These are phyloP conservation scores for Anethum foeniculum DNA, from an alignment of 140 eudicot genomes.

Conservation along the genomic window DNA sequence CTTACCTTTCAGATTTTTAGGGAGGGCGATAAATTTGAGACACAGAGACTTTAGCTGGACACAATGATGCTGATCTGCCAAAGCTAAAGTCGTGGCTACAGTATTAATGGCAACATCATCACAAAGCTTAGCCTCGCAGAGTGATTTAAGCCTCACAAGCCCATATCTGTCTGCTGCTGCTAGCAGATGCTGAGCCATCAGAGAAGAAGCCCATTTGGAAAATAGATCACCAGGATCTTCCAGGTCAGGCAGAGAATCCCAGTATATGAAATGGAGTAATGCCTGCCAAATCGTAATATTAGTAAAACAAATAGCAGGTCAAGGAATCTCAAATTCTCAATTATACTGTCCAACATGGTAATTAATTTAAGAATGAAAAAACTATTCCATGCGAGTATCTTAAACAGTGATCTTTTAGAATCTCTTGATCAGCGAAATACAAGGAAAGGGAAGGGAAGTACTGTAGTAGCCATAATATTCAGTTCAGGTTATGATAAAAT, in stretches of 20 bases:
- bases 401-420: neutral
- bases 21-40: constrained; percentile 39
- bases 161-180: constrained; percentile 64
- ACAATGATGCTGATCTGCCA: constrained; percentile 58
- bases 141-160: constrained; percentile 39
- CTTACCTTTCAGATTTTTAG: constrained; percentile 48
- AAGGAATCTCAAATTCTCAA: neutral
- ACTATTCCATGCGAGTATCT: neutral
- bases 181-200: constrained; percentile 55
- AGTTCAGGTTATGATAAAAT: neutral
- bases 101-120: constrained; percentile 59
- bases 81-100: constrained; percentile 52
- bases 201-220: constrained; percentile 36
- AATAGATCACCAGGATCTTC: constrained; percentile 32
- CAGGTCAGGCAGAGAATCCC: constrained; percentile 51
- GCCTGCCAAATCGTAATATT: constrained; percentile 25
- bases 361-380: neutral
- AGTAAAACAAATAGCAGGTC: neutral
- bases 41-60: constrained; percentile 44
- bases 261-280: constrained; percentile 48
- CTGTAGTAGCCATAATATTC: too few species aligned
- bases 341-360: neutral
- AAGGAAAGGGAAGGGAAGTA: too few species aligned
- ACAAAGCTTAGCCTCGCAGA: constrained; percentile 51
- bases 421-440: neutral